Evolutionary conservation across 352 stramenopile species (phyloP).

Genomic region (Blastocystis sp.): DNA sequence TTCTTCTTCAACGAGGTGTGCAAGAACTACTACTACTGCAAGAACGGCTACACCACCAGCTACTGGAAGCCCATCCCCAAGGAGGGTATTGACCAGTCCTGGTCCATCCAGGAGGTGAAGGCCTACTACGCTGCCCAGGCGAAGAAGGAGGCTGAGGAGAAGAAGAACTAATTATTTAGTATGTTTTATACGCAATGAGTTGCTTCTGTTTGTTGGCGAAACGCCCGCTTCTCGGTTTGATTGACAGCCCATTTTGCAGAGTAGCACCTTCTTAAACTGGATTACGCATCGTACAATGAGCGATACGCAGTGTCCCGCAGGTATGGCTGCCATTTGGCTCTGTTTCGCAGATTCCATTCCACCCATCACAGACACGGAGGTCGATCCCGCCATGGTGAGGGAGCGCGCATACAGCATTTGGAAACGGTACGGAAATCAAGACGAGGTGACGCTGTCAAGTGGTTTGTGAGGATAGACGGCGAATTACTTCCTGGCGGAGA

Average conservation of each 20-base stretch:
- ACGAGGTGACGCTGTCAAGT: neutral
- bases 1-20: too few species aligned
- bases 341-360: conserved; percentile 9
- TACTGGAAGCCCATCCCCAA: too few species aligned
- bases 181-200: conserved; percentile 40
- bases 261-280: neutral
- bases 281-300: neutral
- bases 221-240: neutral
- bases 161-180: conserved; percentile 40
- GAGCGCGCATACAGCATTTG: conserved; percentile 10
- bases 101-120: too few species aligned
- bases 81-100: too few species aligned
- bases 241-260: neutral
- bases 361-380: neutral
- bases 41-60: too few species aligned
- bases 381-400: neutral
- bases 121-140: too few species aligned
- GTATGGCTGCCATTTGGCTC: neutral
- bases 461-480: neutral
- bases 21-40: too few species aligned
- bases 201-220: neutral
- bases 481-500: conserved; percentile 39
- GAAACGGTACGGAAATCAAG: conserved; percentile 36
- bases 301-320: conserved; percentile 7
- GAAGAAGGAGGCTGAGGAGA: neutral